A percentile compares a stretch with the other conserved stretches of the same genome.
phyloP scores from a whole-genome alignment of 2,329 filamentous ascomycete species.

The Monosporascus sp. region DNA sequence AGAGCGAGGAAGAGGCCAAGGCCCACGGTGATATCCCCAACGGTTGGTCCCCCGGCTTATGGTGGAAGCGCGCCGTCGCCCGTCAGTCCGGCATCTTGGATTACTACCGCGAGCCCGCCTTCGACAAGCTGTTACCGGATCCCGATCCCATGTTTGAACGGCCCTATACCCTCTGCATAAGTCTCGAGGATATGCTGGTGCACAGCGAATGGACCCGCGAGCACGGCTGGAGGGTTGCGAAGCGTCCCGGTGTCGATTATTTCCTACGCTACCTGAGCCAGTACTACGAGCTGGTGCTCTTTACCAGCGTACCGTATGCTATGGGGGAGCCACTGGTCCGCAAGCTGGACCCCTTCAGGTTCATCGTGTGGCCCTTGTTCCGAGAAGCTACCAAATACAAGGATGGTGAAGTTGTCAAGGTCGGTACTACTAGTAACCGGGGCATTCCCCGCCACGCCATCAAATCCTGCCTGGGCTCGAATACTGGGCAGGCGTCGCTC shows the following conservation, averaged over 20 bases:
- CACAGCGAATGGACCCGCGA: slow-evolving; percentile 94
- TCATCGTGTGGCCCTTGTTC: slow-evolving; percentile 93
- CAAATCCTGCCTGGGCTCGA: not conserved
- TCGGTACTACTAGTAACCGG: slow-evolving; percentile 30
- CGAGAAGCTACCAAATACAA: slow-evolving; percentile 96
- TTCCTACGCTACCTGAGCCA: slow-evolving; percentile 95
- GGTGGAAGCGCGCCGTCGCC: slow-evolving; percentile 76
- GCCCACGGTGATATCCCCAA: slow-evolving; percentile 68
- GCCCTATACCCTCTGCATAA: slow-evolving; percentile 88
- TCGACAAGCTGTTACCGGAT: slow-evolving; percentile 85
- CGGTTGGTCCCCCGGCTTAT: slow-evolving; percentile 68
- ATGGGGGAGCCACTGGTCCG: slow-evolving; percentile 83
- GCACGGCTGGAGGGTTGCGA: slow-evolving; percentile 91
- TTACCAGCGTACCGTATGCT: slow-evolving; percentile 80
- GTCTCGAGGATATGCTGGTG: slow-evolving; percentile 87
- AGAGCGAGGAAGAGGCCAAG: slow-evolving; percentile 62
- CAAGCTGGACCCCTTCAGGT: slow-evolving; percentile 91
- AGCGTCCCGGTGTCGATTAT: slow-evolving; percentile 93
- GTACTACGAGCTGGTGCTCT: slow-evolving; percentile 96
- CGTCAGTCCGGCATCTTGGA: slow-evolving; percentile 70
- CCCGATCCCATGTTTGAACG: slow-evolving; percentile 72
- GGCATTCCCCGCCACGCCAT: not conserved
- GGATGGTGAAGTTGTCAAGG: slow-evolving; percentile 94
- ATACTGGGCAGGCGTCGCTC: slow-evolving; percentile 8
- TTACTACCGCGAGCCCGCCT: slow-evolving; percentile 95